Evolutionary conservation across 2,329 filamentous ascomycete genomes (phyloP).

Genomic region (Cordyceps cicadae): DNA sequence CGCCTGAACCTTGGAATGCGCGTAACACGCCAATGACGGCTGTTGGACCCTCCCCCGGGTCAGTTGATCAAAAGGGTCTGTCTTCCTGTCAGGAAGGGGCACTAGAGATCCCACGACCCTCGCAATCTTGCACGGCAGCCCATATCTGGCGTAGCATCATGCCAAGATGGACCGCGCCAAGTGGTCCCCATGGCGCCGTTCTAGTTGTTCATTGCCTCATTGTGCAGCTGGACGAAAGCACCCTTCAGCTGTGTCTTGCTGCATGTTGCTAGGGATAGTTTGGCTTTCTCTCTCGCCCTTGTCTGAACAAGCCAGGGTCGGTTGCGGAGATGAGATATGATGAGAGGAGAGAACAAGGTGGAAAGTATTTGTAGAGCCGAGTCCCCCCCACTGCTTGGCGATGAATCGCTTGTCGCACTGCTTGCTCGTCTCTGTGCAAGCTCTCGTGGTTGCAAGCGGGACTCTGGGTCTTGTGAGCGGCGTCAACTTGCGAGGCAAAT

Average conservation of each 20-base stretch:
- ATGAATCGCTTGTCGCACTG: neutral
- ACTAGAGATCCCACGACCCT: neutral
- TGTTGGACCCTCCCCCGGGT: neutral
- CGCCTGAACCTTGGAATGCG: neutral
- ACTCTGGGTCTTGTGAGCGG: neutral
- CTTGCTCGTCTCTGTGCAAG: too few species aligned
- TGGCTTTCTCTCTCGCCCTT: neutral
- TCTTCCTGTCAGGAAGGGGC: neutral
- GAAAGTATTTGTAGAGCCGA: conserved; percentile 6
- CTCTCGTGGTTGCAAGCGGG: too few species aligned
- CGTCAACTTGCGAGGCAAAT: neutral
- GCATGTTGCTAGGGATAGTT: neutral
- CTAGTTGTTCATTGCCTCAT: conserved; percentile 6
- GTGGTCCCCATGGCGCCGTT: conserved; percentile 3
- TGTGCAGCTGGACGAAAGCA: conserved; percentile 7
- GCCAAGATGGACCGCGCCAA: neutral
- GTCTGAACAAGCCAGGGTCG: neutral
- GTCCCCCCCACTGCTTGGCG: neutral
- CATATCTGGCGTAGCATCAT: conserved; percentile 8
- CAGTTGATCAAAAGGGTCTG: conserved; percentile 2
- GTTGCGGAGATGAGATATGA: conserved; percentile 1
- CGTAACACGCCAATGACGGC: neutral
- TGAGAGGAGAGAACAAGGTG: neutral
- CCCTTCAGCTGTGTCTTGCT: neutral
- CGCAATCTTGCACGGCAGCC: neutral